Base-by-base conservation (phyloP, 2,329 filamentous ascomycete species). In the Bipolaris sorokiniana region DNA sequence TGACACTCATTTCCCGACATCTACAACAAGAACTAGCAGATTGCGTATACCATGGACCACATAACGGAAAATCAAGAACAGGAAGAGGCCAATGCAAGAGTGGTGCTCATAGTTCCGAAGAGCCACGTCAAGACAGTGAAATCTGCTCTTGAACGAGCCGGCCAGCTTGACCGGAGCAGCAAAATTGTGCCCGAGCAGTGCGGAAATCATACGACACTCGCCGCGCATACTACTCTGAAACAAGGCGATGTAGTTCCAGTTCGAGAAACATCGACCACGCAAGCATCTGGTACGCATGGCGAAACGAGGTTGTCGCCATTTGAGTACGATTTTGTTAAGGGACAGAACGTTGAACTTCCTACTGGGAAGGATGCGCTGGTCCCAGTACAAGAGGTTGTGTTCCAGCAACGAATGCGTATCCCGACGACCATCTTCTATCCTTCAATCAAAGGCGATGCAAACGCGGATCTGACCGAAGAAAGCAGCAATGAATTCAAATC, bases 41-140 rank as follows among this genome's bases (percentile, higher is more conserved):
- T 7, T 16, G 13, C 15, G 28, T 13, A 48, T 5, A 28, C 13
- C 15, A 48, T 51, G 50, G 31, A 18, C 26, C 26, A 44, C 3
- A 18, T 34, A 7, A 9, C 37, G 18, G 23, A 16, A 13, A 26
- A 31, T 7, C n/a, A 26, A 36, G 23, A 36, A 10, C 34, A 18
- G 23, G 44, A 42, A 22, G 28, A 20, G 1, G 15, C 4, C 22
- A 38, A 10, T 26, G 22, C 31, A 9, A 58, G 13, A 36, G 45
- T 66, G 1, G 54, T 51, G 3, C 26, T 77, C 5, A 2, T 73
- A 1, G 77, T 78, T 1, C 71, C 76, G 1, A 64, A 62, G 22
- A 26, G 56, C 9, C 63, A 73, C 11, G 77, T 80, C 34, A 80
- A 80, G 51, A 63, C 47, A 2, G 73, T 78, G 0, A 80, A 80